A percentile compares a stretch with the other conserved stretches of the same genome.
These are phyloP conservation scores for Aspergillus phoenicis DNA, from an alignment of 2,329 filamentous ascomycete species.

Conservation along the genomic window DNA sequence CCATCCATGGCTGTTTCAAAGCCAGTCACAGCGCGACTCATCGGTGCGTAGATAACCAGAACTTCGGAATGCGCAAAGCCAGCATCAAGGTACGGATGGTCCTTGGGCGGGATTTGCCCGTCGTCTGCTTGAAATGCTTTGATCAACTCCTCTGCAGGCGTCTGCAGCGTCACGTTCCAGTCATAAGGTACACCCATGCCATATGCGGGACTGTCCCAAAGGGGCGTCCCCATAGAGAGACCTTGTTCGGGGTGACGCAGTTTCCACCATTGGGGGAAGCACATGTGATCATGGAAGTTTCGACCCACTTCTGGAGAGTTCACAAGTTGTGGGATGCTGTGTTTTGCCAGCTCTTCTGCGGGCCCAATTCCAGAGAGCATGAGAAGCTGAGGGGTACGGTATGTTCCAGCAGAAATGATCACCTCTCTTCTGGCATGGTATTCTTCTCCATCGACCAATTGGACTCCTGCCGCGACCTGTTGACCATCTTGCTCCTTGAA, in stretches of 20 bases:
- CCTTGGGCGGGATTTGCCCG: neutral
- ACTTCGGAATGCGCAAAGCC: conserved; percentile 17
- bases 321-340: conserved; percentile 32
- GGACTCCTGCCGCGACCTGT: conserved; percentile 25
- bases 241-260: neutral
- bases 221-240: conserved; percentile 16
- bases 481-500: no score
- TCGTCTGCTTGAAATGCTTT: conserved; percentile 9
- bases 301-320: conserved; percentile 28
- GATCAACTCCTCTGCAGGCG: neutral
- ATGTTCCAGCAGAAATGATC: conserved; percentile 36
- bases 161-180: conserved; percentile 34
- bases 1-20: conserved; percentile 23
- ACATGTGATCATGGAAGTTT: conserved; percentile 32
- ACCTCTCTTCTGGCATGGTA: conserved; percentile 34
- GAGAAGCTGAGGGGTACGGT: conserved; percentile 37
- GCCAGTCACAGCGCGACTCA: conserved; percentile 15
- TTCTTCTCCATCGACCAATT: conserved; percentile 25
- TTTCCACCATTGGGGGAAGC: conserved; percentile 30
- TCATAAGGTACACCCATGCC: conserved; percentile 40
- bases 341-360: conserved; percentile 28
- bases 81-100: neutral
- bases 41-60: conserved; percentile 29
- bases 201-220: conserved; percentile 43
- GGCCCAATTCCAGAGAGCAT: conserved; percentile 42